phyloP scores from a whole-genome alignment of 331 rosid genomes.

The Pyrus hybrid region DNA sequence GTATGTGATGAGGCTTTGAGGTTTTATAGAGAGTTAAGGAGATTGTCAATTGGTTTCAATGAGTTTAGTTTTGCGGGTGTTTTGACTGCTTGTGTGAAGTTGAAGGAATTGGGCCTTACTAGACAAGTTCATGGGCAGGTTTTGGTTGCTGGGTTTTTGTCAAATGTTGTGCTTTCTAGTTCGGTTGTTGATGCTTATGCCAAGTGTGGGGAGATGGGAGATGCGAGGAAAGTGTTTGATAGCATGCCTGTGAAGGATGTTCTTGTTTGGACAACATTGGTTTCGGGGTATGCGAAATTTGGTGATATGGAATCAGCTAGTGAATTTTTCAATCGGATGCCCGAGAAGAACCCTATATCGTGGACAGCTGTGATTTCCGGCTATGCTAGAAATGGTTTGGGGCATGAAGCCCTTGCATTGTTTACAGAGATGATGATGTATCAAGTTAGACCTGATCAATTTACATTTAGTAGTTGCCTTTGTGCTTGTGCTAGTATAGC shows the following conservation, averaged over 20 bases:
- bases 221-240: slow-evolving; percentile 55
- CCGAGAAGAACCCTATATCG: slow-evolving; percentile 54
- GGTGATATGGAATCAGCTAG: slow-evolving; percentile 60
- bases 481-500: slow-evolving; percentile 66
- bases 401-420: slow-evolving; percentile 60
- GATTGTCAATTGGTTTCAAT: slow-evolving; percentile 42
- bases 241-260: slow-evolving; percentile 49
- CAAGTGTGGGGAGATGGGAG: slow-evolving; percentile 56
- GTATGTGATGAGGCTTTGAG: slow-evolving; percentile 45
- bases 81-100: slow-evolving; percentile 60
- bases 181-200: slow-evolving; percentile 67
- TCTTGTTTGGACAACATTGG: slow-evolving; percentile 63
- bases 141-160: slow-evolving; percentile 51
- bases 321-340: slow-evolving; percentile 56
- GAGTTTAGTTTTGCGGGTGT: slow-evolving; percentile 65
- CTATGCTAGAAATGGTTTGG: slow-evolving; percentile 54
- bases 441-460: slow-evolving; percentile 56
- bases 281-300: slow-evolving; percentile 60
- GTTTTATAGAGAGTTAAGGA: slow-evolving; percentile 44
- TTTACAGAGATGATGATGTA: slow-evolving; percentile 45
- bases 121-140: slow-evolving; percentile 82
- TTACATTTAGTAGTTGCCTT: slow-evolving; percentile 68
- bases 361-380: slow-evolving; percentile 73
- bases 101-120: slow-evolving; percentile 42
- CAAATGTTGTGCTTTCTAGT: slow-evolving; percentile 60